Conservation (phyloP, 192 early-diverging fungal genomes). For the Entomortierella chlamydospora region DNA sequence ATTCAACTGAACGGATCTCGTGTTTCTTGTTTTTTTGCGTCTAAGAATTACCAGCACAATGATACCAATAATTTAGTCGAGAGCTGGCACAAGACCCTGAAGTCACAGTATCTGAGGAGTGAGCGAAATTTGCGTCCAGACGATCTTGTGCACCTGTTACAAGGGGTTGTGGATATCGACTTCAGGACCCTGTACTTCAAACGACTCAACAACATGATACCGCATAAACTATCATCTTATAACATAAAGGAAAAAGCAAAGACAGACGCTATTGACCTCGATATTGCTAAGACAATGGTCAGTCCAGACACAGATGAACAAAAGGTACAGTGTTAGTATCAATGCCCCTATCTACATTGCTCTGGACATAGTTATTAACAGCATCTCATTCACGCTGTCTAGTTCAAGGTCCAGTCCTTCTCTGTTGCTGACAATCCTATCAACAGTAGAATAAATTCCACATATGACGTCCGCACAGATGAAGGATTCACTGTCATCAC, state of each 20-base stretch:
- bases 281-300: conserved; percentile 9
- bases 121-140: conserved; percentile 15
- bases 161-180: conserved; percentile 22
- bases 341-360: no score
- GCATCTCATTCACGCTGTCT: not conserved
- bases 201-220: conserved; percentile 7
- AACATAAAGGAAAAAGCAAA: conserved; percentile 8
- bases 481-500: not conserved
- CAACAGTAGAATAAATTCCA: not conserved
- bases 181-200: conserved; percentile 16
- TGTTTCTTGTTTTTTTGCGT: no score
- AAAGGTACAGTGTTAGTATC: conserved; percentile 12
- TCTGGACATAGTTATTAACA: no score
- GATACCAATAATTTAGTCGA: conserved; percentile 23
- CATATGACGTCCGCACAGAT: conserved; percentile 12
- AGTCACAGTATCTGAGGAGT: conserved; percentile 13
- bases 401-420: conserved; percentile 29
- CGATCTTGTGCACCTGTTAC: conserved; percentile 12
- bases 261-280: not conserved
- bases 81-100: conserved; percentile 19
- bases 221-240: conserved; percentile 9
- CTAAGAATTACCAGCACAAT: conserved; percentile 15
- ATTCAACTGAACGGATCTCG: no score
- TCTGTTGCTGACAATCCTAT: not conserved
- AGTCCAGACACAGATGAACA: not conserved